Evolutionary conservation across 495 filamentous ascomycete genomes (phyloP), one percentile per base, ranked within the genome.

Genomic region (Penicillium arizonense): DNA sequence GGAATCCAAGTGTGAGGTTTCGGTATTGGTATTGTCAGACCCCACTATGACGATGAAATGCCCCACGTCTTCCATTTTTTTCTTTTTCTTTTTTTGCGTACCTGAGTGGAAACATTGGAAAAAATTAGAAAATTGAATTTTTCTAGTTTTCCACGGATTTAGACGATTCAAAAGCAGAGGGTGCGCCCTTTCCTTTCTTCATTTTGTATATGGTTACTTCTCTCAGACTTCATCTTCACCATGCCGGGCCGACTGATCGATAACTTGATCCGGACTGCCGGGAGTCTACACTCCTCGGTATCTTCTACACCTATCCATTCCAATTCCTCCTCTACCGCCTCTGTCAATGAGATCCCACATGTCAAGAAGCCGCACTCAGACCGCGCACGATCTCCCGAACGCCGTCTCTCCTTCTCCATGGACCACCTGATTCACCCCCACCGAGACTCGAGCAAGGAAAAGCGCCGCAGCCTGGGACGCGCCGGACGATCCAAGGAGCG

Each of bases 181-280:
- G 7, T 12, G 24, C 36, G 42, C 50, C 43, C 41, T 46, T 37
- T 44, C 24, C 52, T 34, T 21, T n/a, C 6, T 42, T 16, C 24
- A 8, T 42, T 14, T 39, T 28, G 40, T 33, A 41, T 12, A 7
- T 24, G 11, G 14, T 44, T 41, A 14, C 33, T 28, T 34, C n/a
- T 33, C 14, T 28, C 24, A 43, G 28, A 35, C 33, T 13, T 18
- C 23, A 36, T 13, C 30, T 38, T 8, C 60, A 69, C 46, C 33
- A 77, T 77, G 75, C 75, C 75, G 46, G 75, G 75, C 63, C 75
- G 75, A 59, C 61, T 77, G 40, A 67, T 77, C 48, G 64, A 73
- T 58, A 76, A 66, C 63, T 64, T 77, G 51, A 71, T 76, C 50
- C 69, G 73, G 67, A 67, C 69, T 52, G 70, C 72, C 35, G 46